These are phyloP conservation scores for Zygnema cylindricum DNA, from an alignment of 139 green algal species.

Conservation along the genomic window DNA sequence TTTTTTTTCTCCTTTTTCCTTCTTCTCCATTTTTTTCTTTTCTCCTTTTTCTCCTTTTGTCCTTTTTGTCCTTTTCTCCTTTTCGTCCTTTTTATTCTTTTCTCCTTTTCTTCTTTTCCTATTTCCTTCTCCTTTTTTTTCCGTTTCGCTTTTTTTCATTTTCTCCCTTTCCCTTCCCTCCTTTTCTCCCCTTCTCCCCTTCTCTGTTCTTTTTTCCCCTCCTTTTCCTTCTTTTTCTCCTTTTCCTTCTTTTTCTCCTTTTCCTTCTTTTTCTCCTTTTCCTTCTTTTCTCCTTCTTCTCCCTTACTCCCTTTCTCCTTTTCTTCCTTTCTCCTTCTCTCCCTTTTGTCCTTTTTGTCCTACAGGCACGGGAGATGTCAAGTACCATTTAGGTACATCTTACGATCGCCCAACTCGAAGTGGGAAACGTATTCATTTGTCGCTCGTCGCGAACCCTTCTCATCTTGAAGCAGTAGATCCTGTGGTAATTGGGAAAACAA, in stretches of 20 bases:
- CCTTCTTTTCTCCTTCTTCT: constrained; percentile 14
- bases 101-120: too few species aligned
- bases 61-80: too few species aligned
- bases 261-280: constrained; percentile 27
- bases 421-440: constrained; percentile 90
- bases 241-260: constrained; percentile 22
- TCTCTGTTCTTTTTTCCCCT: too few species aligned
- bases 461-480: constrained; percentile 87
- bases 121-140: too few species aligned
- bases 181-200: too few species aligned
- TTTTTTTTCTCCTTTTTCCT: too few species aligned
- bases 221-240: background rate
- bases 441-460: constrained; percentile 92
- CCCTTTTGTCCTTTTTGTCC: background rate
- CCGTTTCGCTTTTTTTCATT: too few species aligned
- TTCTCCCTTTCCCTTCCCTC: too few species aligned
- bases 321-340: background rate
- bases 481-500: constrained; percentile 90
- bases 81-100: too few species aligned
- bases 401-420: constrained; percentile 90
- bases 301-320: background rate
- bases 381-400: constrained; percentile 97
- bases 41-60: too few species aligned
- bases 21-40: too few species aligned
- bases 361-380: constrained; percentile 84